Evolutionary conservation across 2,329 filamentous ascomycete genomes (phyloP).

Genomic region (Exophiala dermatitidis): DNA sequence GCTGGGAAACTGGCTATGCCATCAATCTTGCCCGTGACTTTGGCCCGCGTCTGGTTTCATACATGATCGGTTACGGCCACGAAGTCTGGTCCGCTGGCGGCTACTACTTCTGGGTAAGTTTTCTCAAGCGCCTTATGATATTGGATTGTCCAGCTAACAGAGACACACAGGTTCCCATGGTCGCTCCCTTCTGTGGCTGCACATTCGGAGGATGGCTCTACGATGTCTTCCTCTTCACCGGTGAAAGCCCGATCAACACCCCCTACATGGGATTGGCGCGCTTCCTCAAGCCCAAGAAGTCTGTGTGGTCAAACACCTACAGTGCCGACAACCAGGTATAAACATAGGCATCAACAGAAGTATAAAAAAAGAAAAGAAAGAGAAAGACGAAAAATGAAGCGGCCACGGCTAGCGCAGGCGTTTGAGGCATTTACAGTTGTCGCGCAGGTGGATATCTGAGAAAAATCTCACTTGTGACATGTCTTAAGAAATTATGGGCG

Average conservation of each 20-base stretch:
- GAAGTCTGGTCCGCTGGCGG: conserved; percentile 61
- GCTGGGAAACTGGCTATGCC: conserved; percentile 70
- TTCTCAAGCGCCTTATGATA: background rate
- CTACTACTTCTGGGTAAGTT: conserved; percentile 47
- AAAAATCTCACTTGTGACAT: background rate
- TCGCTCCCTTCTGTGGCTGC: conserved; percentile 61
- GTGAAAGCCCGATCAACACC: conserved; percentile 59
- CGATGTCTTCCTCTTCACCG: conserved; percentile 62
- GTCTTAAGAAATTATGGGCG: background rate
- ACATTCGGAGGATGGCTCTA: conserved; percentile 60
- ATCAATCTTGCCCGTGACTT: conserved; percentile 69
- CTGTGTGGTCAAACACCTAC: conserved; percentile 25
- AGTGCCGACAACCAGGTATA: conserved; percentile 16
- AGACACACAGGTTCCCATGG: conserved; percentile 56
- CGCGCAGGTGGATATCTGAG: background rate
- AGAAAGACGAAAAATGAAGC: background rate
- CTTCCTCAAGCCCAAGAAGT: conserved; percentile 33
- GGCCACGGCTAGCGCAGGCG: background rate
- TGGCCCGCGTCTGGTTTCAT: conserved; percentile 59
- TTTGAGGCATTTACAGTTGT: background rate
- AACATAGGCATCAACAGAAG: too few species aligned
- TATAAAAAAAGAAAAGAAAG: background rate
- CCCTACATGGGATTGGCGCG: conserved; percentile 58
- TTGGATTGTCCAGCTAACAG: conserved; percentile 8
- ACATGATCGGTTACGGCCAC: conserved; percentile 59